phyloP scores from a whole-genome alignment of 169 alveolate genomes.

The Cryptosporidium viatorum region DNA sequence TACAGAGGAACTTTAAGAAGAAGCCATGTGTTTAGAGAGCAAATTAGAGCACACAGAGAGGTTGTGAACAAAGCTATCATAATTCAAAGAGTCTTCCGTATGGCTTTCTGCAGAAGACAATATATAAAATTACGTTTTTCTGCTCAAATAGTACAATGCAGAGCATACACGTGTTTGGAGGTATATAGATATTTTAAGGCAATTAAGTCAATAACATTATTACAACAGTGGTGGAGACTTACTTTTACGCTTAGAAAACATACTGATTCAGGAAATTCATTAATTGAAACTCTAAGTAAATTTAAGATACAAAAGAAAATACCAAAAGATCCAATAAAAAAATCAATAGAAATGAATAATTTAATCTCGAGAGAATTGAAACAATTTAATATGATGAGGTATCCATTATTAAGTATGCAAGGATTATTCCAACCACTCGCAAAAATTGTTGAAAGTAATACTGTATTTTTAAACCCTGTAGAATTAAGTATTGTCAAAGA shows the following conservation, averaged over 20 bases:
- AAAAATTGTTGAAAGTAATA: conserved; percentile 73
- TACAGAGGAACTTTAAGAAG: conserved; percentile 74
- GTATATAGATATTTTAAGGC: conserved; percentile 67
- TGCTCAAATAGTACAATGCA: conserved; percentile 71
- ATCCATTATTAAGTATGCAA: conserved; percentile 72
- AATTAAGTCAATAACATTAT: conserved; percentile 45
- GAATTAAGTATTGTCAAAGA: conserved; percentile 51
- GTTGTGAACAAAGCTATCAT: conserved; percentile 68
- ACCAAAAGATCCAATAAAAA: conserved; percentile 45
- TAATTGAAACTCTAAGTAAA: conserved; percentile 20
- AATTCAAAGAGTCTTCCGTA: conserved; percentile 68
- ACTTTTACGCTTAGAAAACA: conserved; percentile 10
- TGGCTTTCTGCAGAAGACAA: conserved; percentile 69
- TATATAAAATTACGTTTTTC: conserved; percentile 28
- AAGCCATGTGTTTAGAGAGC: conserved; percentile 72
- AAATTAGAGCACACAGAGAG: conserved; percentile 72
- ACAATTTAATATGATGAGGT: conserved; percentile 73
- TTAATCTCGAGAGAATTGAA: conserved; percentile 41
- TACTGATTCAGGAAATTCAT: conserved; percentile 27
- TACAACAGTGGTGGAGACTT: conserved; percentile 74
- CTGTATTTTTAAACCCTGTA: conserved; percentile 70
- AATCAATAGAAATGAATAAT: conserved; percentile 37
- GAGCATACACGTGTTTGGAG: conserved; percentile 71
- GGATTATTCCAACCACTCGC: conserved; percentile 75
- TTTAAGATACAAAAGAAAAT: conserved; percentile 44